Base-by-base conservation (phyloP, 176 grass and related monocot genomes). In the Olyra latifolia region DNA sequence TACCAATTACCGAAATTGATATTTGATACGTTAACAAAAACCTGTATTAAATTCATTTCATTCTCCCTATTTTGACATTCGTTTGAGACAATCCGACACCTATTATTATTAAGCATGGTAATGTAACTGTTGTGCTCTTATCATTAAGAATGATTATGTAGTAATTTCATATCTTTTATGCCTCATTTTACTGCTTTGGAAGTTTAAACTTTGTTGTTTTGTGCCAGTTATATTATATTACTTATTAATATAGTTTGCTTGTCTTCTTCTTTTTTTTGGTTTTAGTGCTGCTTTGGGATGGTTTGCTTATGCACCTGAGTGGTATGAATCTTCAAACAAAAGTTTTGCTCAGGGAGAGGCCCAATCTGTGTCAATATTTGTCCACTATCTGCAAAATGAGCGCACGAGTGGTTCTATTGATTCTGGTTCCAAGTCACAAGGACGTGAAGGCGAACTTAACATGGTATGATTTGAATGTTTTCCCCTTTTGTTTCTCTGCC, bases 261-360 rank as follows among this genome's bases (percentile, higher is more conserved):
- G 30, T 41, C 54, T 38, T 16, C 38, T 43, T 41, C 54, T 38
- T 16, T 28, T 43, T 24, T 84, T 79, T 72, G 87, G 54, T 88
- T 83, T 25, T 80, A 99, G 96, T 85, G 89, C 92, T 89, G 87
- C 96, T 72, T 95, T 99, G 86, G 93, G 96, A 87, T 95, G 92
- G 96, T 99, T 99, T 93, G 93, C 92, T 79, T 88, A 91, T 91
- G 78, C 76, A n/a, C 90, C 88, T 58, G 92, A 99, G 76, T 99
- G 87, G 87, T 93, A 99, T 79, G 96, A 99, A 89, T 87, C 92
- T 67, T 88, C 87, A 81, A 99, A 83, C 84, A 99, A 95, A 87
- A 81, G 83, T 85, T 99, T 89, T 82, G 78, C 88, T 55, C 92
- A 95, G 65, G 93, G 92, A 85, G 96, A 99, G 82, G 92, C 96